Evolutionary conservation across 257 asterid genomes (phyloP), one percentile per base, ranked within the genome.

Genomic region (Solanum tacnaense): DNA sequence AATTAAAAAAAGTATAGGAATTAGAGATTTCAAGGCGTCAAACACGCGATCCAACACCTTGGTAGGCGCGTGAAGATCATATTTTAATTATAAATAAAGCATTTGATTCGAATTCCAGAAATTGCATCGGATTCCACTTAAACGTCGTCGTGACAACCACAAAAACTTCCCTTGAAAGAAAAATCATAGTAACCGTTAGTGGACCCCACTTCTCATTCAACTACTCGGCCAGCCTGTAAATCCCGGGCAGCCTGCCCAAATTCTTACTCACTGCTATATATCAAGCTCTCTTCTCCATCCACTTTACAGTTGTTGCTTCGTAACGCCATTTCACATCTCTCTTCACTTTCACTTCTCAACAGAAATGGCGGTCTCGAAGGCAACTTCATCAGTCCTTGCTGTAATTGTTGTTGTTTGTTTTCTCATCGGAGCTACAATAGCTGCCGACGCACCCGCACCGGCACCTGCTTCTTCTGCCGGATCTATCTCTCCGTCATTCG

Each of bases 211-310:
- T 44, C 16, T 11, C 27, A 68, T 73, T 86, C 88, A 38, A 86
- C 88, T 86, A 87, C 70, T 89, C 71, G 87, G 41, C 93, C 93
- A 93, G 93, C 88, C 92, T 92, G 95, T 92, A 82, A 74, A 78
- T 86, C 73, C 91, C 94, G 94, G 93, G 88, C 56, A 46, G 70
- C n/a, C 91, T 91, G 91, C 94, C 96, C 96, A 6, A 20, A 81
- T 49, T 41, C 52, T 86, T 88, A n/a, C 34, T 46, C 29, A 13
- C 75, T n/a, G 32, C 71, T 86, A 87, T 89, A 89, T 88, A 88
- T 58, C 34, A 52, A 27, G 25, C 65, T 25, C 72, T 10, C 16
- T 0, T 25, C 6, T 79, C 5, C 1, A 0, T 3, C 7, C 49
- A 41, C 16, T 0, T 0, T 29, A 5, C 35, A 12, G 18, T 25